Percentiles rank a stretch among this genome's conserved stretches.
These are phyloP conservation scores for Wickerhamiella azymoides DNA, from an alignment of 805 yeast species.

Conservation along the genomic window DNA sequence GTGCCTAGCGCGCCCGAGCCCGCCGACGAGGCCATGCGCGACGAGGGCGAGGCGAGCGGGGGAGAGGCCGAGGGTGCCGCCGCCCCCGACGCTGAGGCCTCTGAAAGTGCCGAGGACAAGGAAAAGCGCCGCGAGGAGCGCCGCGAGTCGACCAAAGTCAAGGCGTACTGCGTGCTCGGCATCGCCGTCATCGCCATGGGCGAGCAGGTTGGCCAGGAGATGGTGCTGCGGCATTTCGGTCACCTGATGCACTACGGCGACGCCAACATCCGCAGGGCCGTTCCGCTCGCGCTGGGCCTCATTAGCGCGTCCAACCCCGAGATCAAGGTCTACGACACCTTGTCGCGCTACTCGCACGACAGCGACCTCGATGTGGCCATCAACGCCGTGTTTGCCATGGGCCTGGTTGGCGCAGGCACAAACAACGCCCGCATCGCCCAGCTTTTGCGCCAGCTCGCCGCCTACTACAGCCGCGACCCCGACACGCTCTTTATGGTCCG, in stretches of 20 bases:
- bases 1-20: constrained; percentile 3
- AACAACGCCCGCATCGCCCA: constrained; percentile 97
- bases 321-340: constrained; percentile 91
- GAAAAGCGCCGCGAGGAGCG: constrained; percentile 21
- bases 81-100: constrained; percentile 5
- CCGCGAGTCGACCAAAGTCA: constrained; percentile 35
- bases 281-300: constrained; percentile 96
- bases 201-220: constrained; percentile 93
- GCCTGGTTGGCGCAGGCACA: constrained; percentile 96
- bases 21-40: constrained; percentile 19
- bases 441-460: constrained; percentile 83
- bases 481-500: constrained; percentile 86
- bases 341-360: constrained; percentile 93
- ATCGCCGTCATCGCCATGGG: constrained; percentile 93
- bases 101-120: constrained; percentile 20
- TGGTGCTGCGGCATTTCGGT: constrained; percentile 93
- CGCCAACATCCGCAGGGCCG: constrained; percentile 78
- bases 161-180: constrained; percentile 88
- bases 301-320: constrained; percentile 89
- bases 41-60: constrained; percentile 23
- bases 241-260: constrained; percentile 98
- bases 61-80: constrained; percentile 2
- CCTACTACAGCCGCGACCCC: constrained; percentile 79
- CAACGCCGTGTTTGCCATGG: constrained; percentile 94
- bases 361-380: constrained; percentile 86